phyloP scores from a whole-genome alignment of 352 stramenopile species.

The Detonula confervacea region DNA sequence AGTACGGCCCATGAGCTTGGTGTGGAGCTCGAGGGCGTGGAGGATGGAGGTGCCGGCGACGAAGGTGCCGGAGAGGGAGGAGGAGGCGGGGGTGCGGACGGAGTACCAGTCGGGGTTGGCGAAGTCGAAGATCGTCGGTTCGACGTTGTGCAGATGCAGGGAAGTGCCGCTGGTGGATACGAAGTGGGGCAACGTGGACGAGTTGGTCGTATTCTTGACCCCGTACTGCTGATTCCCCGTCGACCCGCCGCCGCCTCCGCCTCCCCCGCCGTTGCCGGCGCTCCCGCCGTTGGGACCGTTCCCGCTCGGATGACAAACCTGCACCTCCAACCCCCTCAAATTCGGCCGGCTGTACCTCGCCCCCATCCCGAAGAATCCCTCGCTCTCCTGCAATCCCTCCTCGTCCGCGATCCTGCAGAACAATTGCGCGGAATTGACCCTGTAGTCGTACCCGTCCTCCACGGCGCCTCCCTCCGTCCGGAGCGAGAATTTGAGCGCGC shows the following conservation, averaged over 20 bases:
- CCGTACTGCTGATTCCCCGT: background rate
- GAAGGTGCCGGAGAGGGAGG: conserved; percentile 26
- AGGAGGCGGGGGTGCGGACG: conserved; percentile 34
- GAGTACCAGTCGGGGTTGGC: conserved; percentile 13
- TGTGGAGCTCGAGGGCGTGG: conserved; percentile 47
- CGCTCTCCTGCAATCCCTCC: background rate
- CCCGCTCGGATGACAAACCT: conserved; percentile 31
- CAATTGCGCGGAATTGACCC: conserved; percentile 39
- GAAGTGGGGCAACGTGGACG: conserved; percentile 50
- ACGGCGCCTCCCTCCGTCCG: conserved; percentile 17
- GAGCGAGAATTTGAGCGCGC: conserved; percentile 17
- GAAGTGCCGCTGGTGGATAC: conserved; percentile 30
- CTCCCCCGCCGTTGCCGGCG: background rate
- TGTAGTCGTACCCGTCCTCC: conserved; percentile 2
- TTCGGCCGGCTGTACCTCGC: conserved; percentile 23
- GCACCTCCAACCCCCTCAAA: conserved; percentile 44
- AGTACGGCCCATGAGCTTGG: conserved; percentile 26
- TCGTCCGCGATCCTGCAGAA: conserved; percentile 13
- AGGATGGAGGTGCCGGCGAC: conserved; percentile 23
- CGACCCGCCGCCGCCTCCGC: background rate
- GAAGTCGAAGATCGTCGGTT: conserved; percentile 58
- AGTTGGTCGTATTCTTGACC: conserved; percentile 6
- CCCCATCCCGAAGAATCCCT: conserved; percentile 55
- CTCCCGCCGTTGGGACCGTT: background rate
- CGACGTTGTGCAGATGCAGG: conserved; percentile 40